A percentile compares a stretch with the other conserved stretches of the same genome.
phyloP scores from a whole-genome alignment of 495 filamentous ascomycete species.

The Penicillium canescens region DNA sequence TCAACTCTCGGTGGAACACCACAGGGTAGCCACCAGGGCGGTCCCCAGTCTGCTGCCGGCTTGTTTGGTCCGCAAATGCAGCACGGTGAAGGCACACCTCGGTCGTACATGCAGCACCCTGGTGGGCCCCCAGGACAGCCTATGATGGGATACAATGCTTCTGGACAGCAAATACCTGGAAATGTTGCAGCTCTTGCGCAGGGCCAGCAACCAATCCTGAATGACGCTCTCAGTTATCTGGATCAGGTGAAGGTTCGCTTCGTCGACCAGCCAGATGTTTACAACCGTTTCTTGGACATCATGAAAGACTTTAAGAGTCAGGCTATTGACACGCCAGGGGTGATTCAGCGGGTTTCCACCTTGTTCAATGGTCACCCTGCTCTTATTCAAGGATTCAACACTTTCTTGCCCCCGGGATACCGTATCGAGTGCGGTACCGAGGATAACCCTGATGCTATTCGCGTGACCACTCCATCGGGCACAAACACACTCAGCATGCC shows the following conservation, averaged over 20 bases:
- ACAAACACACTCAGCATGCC: slow-evolving; percentile 63
- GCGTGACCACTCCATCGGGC: slow-evolving; percentile 95
- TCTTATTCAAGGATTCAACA: slow-evolving; percentile 98
- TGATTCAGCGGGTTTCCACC: slow-evolving; percentile 95
- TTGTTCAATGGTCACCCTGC: slow-evolving; percentile 96
- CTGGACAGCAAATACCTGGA: slow-evolving; percentile 48
- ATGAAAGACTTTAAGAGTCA: slow-evolving; percentile 99
- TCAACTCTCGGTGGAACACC: slow-evolving; percentile 67
- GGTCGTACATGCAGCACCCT: slow-evolving; percentile 65
- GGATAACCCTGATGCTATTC: slow-evolving; percentile 90
- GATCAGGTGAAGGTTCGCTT: slow-evolving; percentile 99
- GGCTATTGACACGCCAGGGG: slow-evolving; percentile 96
- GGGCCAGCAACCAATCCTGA: slow-evolving; percentile 94
- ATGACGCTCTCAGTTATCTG: slow-evolving; percentile 95
- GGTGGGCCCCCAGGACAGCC: slow-evolving; percentile 57
- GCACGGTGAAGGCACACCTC: slow-evolving; percentile 56
- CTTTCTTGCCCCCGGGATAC: slow-evolving; percentile 95
- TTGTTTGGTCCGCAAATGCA: slow-evolving; percentile 70
- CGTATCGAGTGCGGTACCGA: slow-evolving; percentile 93
- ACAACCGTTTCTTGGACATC: slow-evolving; percentile 96
- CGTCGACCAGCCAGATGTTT: slow-evolving; percentile 94
- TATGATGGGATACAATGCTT: slow-evolving; percentile 57
- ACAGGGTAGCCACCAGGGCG: slow-evolving; percentile 48
- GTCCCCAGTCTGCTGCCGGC: slow-evolving; percentile 66
- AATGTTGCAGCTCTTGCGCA: slow-evolving; percentile 65